These are phyloP conservation scores for Chalciporus chontae DNA, from an alignment of 768 basidiomycete genomes.

Conservation along the genomic window DNA sequence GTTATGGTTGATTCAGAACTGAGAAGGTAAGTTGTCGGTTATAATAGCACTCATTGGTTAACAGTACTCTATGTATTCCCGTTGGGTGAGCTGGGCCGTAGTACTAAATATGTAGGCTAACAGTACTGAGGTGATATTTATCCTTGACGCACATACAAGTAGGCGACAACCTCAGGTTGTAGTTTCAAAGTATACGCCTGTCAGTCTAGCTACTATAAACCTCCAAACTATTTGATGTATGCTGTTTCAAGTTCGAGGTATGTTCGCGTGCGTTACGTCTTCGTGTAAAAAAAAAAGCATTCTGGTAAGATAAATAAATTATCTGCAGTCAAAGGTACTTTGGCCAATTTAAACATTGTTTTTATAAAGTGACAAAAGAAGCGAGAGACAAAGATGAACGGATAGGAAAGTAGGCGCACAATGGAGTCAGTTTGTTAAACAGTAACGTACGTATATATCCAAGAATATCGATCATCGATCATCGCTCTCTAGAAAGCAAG, in stretches of 20 bases:
- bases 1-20: no score
- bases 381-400: neutral
- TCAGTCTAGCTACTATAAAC: neutral
- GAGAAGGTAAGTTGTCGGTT: no score
- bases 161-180: no score
- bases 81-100: no score
- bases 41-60: no score
- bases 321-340: constrained; percentile 24
- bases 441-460: constrained; percentile 23
- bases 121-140: no score
- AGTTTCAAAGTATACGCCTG: no score
- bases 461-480: constrained; percentile 8
- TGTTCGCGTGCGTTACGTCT: constrained; percentile 4
- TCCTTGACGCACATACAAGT: no score
- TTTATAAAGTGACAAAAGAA: neutral
- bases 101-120: no score
- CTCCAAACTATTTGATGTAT: neutral
- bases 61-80: no score
- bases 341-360: neutral
- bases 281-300: constrained; percentile 4
- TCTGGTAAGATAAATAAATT: constrained; percentile 23
- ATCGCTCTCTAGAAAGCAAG: neutral
- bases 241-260: neutral
- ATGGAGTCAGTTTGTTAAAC: constrained; percentile 9
- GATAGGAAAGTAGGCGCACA: neutral